phyloP scores from a whole-genome alignment of 139 green algal genomes.

The Chlorella sp. region DNA sequence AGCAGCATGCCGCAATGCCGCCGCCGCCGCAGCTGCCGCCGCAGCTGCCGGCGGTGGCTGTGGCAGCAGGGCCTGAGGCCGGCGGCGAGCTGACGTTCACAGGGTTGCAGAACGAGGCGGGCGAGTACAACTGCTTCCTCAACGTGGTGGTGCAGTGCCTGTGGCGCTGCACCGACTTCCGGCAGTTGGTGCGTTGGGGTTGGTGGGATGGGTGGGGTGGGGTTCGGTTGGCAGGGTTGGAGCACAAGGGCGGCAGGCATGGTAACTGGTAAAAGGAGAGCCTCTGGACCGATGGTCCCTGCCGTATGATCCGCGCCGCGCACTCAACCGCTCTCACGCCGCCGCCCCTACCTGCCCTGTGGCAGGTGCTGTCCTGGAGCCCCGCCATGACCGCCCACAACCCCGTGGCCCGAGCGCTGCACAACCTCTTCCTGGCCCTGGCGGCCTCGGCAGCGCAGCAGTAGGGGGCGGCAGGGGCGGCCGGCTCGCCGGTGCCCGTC shows the following conservation, averaged over 20 bases:
- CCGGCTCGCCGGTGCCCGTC: slow-evolving; percentile 34
- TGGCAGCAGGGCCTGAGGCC: neutral
- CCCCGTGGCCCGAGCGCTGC: slow-evolving; percentile 63
- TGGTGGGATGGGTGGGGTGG: neutral
- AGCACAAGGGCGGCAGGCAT: neutral
- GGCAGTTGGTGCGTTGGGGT: slow-evolving; percentile 3
- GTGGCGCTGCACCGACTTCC: slow-evolving; percentile 26
- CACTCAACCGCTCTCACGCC: too few relatives aligned
- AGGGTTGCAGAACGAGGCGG: slow-evolving; percentile 24
- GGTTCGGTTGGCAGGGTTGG: neutral
- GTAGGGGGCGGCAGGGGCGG: neutral
- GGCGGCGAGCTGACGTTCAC: neutral
- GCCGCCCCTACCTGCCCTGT: neutral
- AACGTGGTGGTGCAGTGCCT: slow-evolving; percentile 85
- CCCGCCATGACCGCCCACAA: neutral
- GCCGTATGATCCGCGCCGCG: neutral
- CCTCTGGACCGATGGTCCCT: neutral
- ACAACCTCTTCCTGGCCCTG: slow-evolving; percentile 59
- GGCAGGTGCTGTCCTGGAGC: slow-evolving; percentile 3
- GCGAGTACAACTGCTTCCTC: slow-evolving; percentile 91
- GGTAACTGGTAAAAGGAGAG: neutral
- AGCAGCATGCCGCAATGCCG: too few relatives aligned
- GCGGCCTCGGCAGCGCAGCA: slow-evolving; percentile 34
- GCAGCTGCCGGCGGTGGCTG: neutral
- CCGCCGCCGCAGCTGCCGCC: neutral